Conservation (phyloP, 495 filamentous ascomycete species). For the Ascodesmis nigricans region DNA sequence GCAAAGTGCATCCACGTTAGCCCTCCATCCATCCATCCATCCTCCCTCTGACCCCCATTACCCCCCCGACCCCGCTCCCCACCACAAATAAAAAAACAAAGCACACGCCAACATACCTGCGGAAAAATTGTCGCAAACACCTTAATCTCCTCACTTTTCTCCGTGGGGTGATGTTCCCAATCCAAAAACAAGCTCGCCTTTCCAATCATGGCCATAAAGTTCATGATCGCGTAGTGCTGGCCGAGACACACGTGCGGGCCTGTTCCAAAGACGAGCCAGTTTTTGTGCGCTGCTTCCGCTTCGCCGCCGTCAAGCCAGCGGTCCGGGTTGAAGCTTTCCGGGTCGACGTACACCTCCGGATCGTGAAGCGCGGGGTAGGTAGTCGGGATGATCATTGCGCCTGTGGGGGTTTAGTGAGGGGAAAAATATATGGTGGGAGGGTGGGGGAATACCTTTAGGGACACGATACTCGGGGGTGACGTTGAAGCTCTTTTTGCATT, state of each 20-base stretch:
- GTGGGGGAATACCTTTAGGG: conserved; percentile 46
- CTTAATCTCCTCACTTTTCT: conserved; percentile 76
- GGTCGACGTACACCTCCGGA: conserved; percentile 73
- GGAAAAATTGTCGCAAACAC: conserved; percentile 98
- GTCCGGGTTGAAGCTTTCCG: conserved; percentile 76
- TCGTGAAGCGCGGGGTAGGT: conserved; percentile 82
- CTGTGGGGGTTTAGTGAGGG: conserved; percentile 20
- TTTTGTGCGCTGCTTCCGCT: conserved; percentile 71
- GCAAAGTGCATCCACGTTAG: conserved; percentile 1
- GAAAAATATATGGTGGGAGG: neutral
- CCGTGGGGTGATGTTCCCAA: conserved; percentile 73
- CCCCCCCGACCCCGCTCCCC: neutral
- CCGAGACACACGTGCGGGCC: conserved; percentile 94
- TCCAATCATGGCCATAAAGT: conserved; percentile 76
- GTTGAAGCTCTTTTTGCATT: conserved; percentile 88
- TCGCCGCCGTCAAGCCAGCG: conserved; percentile 81
- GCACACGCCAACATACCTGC: conserved; percentile 47
- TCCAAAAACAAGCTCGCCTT: conserved; percentile 81
- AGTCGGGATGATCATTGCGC: conserved; percentile 83
- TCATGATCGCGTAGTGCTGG: conserved; percentile 77
- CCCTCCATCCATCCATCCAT: conserved; percentile 1
- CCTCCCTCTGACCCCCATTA: neutral
- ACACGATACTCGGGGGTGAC: conserved; percentile 73
- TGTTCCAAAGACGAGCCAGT: conserved; percentile 91
- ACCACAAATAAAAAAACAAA: too few species aligned